Conservation (phyloP, 306 rosid species). For the Quercus agrifolia region DNA sequence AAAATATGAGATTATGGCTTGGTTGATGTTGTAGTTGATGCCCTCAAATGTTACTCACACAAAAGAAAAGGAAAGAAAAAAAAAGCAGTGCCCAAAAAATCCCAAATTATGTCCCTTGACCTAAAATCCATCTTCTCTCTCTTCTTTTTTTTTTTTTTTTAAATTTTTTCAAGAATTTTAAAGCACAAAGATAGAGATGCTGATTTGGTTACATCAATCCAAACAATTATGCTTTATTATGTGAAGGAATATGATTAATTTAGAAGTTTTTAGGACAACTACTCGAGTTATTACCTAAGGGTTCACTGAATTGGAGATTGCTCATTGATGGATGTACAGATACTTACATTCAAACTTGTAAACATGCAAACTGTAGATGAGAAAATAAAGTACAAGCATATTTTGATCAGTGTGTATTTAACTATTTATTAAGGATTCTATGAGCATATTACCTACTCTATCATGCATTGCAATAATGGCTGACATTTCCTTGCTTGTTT, state of each 20-base stretch:
- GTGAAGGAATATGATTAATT: not conserved
- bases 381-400: not conserved
- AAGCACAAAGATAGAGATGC: not conserved
- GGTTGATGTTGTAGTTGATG: not conserved
- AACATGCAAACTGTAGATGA: not conserved
- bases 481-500: conserved; percentile 18
- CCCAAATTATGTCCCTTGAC: not conserved
- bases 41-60: not conserved
- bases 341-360: not conserved
- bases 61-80: not conserved
- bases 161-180: not conserved
- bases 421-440: not conserved
- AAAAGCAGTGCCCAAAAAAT: not conserved
- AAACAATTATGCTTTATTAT: not conserved
- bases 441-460: not conserved
- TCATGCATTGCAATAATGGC: not conserved
- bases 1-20: too few relatives aligned
- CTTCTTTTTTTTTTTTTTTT: not conserved
- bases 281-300: not conserved
- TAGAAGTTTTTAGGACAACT: not conserved
- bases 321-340: not conserved
- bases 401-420: conserved; percentile 1
- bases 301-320: not conserved
- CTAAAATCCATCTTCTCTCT: not conserved
- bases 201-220: not conserved